phyloP scores from a whole-genome alignment of 495 filamentous ascomycete genomes.

The Glarea lozoyensis region DNA sequence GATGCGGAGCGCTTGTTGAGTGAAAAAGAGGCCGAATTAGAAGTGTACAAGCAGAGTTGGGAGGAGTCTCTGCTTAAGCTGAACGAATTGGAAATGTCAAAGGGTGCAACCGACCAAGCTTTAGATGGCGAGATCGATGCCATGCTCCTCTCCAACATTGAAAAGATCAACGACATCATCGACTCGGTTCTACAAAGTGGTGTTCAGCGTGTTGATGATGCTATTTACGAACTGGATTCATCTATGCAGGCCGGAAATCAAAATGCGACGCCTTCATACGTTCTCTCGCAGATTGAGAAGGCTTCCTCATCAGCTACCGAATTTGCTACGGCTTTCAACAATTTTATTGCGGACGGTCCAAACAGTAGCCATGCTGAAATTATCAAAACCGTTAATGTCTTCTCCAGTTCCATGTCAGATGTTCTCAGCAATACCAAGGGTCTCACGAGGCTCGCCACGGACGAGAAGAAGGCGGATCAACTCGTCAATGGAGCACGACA shows the following conservation, averaged over 20 bases:
- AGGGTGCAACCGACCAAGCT: slow-evolving; percentile 70
- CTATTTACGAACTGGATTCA: slow-evolving; percentile 93
- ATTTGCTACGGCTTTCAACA: slow-evolving; percentile 95
- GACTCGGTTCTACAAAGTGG: slow-evolving; percentile 92
- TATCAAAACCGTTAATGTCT: slow-evolving; percentile 85
- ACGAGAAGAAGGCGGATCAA: slow-evolving; percentile 86
- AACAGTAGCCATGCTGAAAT: slow-evolving; percentile 86
- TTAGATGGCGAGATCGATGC: slow-evolving; percentile 88
- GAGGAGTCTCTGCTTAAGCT: slow-evolving; percentile 88
- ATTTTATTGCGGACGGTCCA: slow-evolving; percentile 93
- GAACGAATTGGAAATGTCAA: slow-evolving; percentile 62
- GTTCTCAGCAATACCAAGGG: slow-evolving; percentile 95
- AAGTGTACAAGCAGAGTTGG: slow-evolving; percentile 94
- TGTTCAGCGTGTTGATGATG: slow-evolving; percentile 91
- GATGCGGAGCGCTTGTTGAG: slow-evolving; percentile 76
- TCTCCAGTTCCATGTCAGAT: slow-evolving; percentile 83
- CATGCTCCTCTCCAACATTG: slow-evolving; percentile 71
- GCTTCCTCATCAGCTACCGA: slow-evolving; percentile 90
- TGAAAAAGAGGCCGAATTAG: slow-evolving; percentile 94
- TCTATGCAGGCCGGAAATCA: slow-evolving; percentile 98
- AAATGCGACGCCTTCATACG: slow-evolving; percentile 91
- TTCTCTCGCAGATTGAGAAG: slow-evolving; percentile 94
- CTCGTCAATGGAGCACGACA: slow-evolving; percentile 72
- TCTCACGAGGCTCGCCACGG: slow-evolving; percentile 84
- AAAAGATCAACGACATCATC: slow-evolving; percentile 95